Base-by-base conservation (phyloP, 2,329 filamentous ascomycete species). In the Periconia sp. region DNA sequence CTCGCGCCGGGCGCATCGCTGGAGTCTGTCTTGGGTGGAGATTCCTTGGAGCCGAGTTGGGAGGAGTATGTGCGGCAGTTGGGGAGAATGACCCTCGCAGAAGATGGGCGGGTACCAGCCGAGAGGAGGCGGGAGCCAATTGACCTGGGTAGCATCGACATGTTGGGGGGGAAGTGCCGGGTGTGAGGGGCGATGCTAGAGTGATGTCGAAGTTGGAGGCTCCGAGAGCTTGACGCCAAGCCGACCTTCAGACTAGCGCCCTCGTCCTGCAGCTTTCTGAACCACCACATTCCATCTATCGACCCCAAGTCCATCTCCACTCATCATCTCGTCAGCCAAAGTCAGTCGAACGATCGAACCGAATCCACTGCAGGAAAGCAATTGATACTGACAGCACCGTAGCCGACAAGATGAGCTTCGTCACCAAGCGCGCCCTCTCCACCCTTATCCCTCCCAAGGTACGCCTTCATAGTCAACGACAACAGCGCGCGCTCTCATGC, bases 401-500 rank as follows among this genome's bases (percentile, higher is more conserved):
- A 77, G 73, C 66, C 65, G 71, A 76, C 84, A 91, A 81, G 80
- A 97, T 96, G 92, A 96, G 91, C 85, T 94, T 87, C 86, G 84
- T 95, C 74, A 85, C 87, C 74, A 90, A 90, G 81, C 88, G 92
- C 81, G 90, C 86, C 84, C 89, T 97, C 75, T 97, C 94, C 76
- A 96, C 95, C 84, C 89, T 99, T 79, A 97, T 99, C 73, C 95
- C 95, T 70, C 94, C 95, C 74, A 99, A 99, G 92, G 93, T 96
- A 82, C 68, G 82, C 68, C 58, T 56, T 48, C 53, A 50, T 5
- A 37, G 10, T 11, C 33, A n/a, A 37, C 33, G 43, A 31, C 43
- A 15, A 41, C 53, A 15, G 41, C 53, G 49, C 55, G 50, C 55
- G 55, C 51, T 44, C 47, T 42, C 47, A 19, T 45, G 45, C 46